Evolutionary conservation across 148 eudicot genomes (phyloP).

Genomic region (Spergularia marina): DNA sequence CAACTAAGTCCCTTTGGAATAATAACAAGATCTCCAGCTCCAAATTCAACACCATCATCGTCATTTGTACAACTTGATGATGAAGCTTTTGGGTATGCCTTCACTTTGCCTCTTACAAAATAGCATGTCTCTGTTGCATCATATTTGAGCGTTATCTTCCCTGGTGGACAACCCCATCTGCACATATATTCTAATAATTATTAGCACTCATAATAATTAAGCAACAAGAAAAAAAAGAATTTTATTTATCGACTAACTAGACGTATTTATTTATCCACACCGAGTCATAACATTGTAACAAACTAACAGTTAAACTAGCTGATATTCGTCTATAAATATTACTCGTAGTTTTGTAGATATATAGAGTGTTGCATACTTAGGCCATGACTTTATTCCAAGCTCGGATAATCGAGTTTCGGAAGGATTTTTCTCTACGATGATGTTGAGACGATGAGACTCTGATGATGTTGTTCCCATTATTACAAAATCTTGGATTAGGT

Average conservation of each 20-base stretch:
- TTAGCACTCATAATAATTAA: not conserved
- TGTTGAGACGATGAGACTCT: slow-evolving; percentile 20
- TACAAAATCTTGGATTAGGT: no score
- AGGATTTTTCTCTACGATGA: slow-evolving; percentile 39
- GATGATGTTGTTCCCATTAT: slow-evolving; percentile 25
- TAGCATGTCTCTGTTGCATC: slow-evolving; percentile 47
- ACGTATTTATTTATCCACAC: not conserved
- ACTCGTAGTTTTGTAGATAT: no score
- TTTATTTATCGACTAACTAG: no score
- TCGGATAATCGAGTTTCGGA: slow-evolving; percentile 42
- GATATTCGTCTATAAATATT: not conserved
- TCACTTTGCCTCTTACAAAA: slow-evolving; percentile 44
- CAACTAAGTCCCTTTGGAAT: slow-evolving; percentile 44
- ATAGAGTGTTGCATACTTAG: slow-evolving; percentile 29
- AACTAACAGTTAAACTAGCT: not conserved
- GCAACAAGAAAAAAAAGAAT: not conserved
- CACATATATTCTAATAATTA: not conserved
- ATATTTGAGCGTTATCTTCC: slow-evolving; percentile 39
- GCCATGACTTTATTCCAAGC: slow-evolving; percentile 47
- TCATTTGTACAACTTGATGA: not conserved
- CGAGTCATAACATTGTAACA: not conserved
- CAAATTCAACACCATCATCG: slow-evolving; percentile 36
- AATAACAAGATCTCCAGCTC: slow-evolving; percentile 48
- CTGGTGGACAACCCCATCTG: slow-evolving; percentile 54
- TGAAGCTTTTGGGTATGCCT: slow-evolving; percentile 36